Percentiles rank a stretch among this genome's conserved stretches.
Conservation (phyloP, 192 early-diverging fungal species). For the Linnemannia elongata region DNA sequence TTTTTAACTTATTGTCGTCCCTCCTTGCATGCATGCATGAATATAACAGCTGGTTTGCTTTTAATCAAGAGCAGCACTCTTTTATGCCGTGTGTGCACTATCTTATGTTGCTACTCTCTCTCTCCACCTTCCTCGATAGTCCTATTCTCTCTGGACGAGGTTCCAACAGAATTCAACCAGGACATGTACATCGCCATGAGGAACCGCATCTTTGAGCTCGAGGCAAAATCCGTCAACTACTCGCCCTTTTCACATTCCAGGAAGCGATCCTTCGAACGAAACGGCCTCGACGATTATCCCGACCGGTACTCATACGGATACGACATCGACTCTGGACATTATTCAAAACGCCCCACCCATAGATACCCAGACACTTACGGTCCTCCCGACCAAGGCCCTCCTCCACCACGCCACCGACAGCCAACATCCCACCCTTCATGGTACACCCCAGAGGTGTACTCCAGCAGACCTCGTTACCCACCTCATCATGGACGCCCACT, state of each 20-base stretch:
- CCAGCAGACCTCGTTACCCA: constrained; percentile 5
- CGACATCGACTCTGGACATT: constrained; percentile 9
- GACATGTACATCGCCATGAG: constrained; percentile 53
- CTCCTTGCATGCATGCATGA: neutral
- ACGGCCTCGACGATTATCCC: constrained; percentile 25
- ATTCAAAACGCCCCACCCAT: constrained; percentile 24
- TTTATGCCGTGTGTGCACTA: too few relatives aligned
- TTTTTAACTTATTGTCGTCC: neutral
- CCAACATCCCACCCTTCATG: constrained; percentile 44
- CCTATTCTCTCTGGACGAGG: constrained; percentile 47
- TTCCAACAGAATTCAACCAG: constrained; percentile 35
- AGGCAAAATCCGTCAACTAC: constrained; percentile 42
- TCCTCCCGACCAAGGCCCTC: neutral
- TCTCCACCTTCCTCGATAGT: constrained; percentile 11
- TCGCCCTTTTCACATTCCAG: constrained; percentile 33
- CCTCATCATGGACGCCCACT: constrained; percentile 10
- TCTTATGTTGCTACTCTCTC: neutral
- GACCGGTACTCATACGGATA: neutral
- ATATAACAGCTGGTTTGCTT: neutral
- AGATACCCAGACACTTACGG: neutral
- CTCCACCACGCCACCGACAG: constrained; percentile 4
- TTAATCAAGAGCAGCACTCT: neutral
- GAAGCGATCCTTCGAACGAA: constrained; percentile 34
- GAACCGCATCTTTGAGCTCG: constrained; percentile 49
- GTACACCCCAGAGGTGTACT: constrained; percentile 49